These are phyloP conservation scores for Gossypium australe DNA, from an alignment of 345 rosid species.

Conservation along the genomic window DNA sequence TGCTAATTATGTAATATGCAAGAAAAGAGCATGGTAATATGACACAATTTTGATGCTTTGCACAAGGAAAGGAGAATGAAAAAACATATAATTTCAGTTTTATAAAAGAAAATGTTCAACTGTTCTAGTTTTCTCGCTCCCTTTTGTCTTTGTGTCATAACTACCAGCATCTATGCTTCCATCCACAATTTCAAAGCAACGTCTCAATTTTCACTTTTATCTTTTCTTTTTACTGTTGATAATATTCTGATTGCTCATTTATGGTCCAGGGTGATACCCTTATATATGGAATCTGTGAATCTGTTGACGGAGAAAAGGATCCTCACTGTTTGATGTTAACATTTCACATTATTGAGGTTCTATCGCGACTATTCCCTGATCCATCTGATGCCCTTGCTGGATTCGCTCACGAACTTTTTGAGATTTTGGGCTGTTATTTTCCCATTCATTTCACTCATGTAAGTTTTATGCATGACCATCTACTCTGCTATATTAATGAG, in stretches of 20 bases:
- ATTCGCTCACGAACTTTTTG: slow-evolving; percentile 55
- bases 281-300: slow-evolving; percentile 62
- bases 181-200: neutral
- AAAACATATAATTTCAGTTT: neutral
- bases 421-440: slow-evolving; percentile 65
- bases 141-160: slow-evolving; percentile 1
- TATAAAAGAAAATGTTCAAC: neutral
- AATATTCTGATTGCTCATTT: slow-evolving; percentile 13
- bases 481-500: slow-evolving; percentile 3
- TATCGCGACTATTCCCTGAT: slow-evolving; percentile 58
- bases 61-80: neutral
- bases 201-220: neutral
- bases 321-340: slow-evolving; percentile 76
- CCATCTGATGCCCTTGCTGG: slow-evolving; percentile 57
- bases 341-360: slow-evolving; percentile 69
- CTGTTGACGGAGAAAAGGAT: slow-evolving; percentile 85
- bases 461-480: slow-evolving; percentile 28
- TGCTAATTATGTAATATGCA: neutral
- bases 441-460: slow-evolving; percentile 95
- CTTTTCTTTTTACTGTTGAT: neutral
- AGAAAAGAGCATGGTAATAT: neutral
- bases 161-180: neutral
- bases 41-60: neutral
- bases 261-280: slow-evolving; percentile 48
- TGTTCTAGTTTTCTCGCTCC: neutral